Base-by-base conservation (phyloP, 257 asterid species). In the Orobanche coerulescens region DNA sequence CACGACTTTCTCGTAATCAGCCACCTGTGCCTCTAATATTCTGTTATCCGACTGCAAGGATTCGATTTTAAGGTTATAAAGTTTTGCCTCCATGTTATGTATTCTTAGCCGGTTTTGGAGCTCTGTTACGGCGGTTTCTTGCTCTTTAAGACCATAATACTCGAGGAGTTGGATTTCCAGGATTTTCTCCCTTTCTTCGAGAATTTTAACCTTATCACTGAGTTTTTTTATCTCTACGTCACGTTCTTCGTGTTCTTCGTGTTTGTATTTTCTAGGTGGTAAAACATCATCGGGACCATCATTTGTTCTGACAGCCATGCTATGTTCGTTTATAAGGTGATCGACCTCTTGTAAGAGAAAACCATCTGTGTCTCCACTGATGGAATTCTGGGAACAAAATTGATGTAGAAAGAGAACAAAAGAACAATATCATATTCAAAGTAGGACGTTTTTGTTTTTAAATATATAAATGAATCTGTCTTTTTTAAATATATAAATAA, bases 81-180 rank as follows among this genome's bases (percentile, higher is more conserved):
- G 82, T 62, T 89, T 81, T 22, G 84, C 66, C 78, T 93, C 95
- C 84, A 78, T 76, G 46, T 49, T 80, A 71, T 83, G 84, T 61
- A 89, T 56, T 61, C 80, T 75, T 20, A 93, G 68, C 63, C 81
- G 82, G 73, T 81, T 84, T 58, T 83, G 90, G 62, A 93, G 90
- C 79, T 93, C 99, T 79, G 55, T 71, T 10, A 86, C 77, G 11
- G 81, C 88, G 43, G 68, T 80, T 76, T 89, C 92, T 70, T 89
- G 96, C 81, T 86, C 99, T 73, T 83, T 78, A 60, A 89, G 92
- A 33, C 96, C 99, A 50, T 89, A 86, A 64, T 78, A 89, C 82
- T 86, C 94, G 16, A 93, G 85, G 77, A 93, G 60, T 60, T 84
- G 87, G 30, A 62, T 71, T 72, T 93, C 97, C 12, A 93, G 78